Conservation (phyloP, 345 rosid species). For the Lepidium africanum region DNA sequence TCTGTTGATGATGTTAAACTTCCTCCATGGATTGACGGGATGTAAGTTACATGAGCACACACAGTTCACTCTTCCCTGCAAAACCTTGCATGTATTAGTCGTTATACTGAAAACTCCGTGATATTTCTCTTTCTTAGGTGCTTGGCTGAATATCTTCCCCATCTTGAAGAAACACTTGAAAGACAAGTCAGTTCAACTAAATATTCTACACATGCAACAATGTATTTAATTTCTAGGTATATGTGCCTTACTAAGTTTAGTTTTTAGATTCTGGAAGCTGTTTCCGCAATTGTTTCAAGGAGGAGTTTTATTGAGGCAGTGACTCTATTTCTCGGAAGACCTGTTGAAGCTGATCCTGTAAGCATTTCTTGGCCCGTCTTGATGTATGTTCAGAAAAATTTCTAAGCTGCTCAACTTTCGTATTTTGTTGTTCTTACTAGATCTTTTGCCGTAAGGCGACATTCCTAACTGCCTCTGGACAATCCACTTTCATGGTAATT, state of each 20-base stretch:
- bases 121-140: constrained; percentile 52
- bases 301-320: constrained; percentile 76
- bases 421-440: constrained; percentile 37
- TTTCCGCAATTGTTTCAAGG: constrained; percentile 52
- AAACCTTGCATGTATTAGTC: background rate
- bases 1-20: constrained; percentile 88
- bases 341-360: constrained; percentile 89
- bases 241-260: background rate
- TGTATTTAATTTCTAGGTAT: background rate
- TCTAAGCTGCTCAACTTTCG: background rate
- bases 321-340: constrained; percentile 66
- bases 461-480: constrained; percentile 62
- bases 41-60: constrained; percentile 41
- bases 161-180: constrained; percentile 75
- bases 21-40: constrained; percentile 83
- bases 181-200: constrained; percentile 53
- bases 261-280: constrained; percentile 63
- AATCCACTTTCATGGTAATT: constrained; percentile 70
- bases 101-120: background rate
- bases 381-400: background rate
- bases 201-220: background rate
- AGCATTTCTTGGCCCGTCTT: constrained; percentile 16
- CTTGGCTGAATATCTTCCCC: constrained; percentile 98
- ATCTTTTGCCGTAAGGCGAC: constrained; percentile 72
- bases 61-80: constrained; percentile 4